Percentiles rank a stretch among this genome's conserved stretches.
Conservation (phyloP, 2,329 filamentous ascomycete genomes). For the Alternaria incomplexa region DNA sequence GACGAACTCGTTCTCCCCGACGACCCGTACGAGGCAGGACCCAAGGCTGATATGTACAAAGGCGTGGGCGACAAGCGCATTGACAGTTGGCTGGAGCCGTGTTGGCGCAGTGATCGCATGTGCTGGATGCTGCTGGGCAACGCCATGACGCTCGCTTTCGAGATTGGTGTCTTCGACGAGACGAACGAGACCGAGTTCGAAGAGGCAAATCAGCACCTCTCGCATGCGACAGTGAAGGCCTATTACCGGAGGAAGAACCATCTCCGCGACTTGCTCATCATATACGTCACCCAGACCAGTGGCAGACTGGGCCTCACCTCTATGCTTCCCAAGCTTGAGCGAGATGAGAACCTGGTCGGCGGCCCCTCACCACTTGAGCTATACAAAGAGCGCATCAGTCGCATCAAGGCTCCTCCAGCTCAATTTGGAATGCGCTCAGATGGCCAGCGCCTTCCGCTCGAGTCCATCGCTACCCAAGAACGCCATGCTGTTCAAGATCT, state of each 20-base stretch:
- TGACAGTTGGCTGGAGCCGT: constrained; percentile 95
- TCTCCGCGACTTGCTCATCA: constrained; percentile 83
- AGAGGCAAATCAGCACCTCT: constrained; percentile 47
- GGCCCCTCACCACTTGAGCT: constrained; percentile 41
- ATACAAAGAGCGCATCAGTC: constrained; percentile 45
- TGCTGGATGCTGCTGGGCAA: constrained; percentile 97
- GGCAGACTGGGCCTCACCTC: constrained; percentile 91
- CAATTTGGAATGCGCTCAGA: constrained; percentile 45
- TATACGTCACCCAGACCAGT: constrained; percentile 93
- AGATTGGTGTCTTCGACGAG: constrained; percentile 93
- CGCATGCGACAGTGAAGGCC: constrained; percentile 68
- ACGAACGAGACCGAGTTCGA: constrained; percentile 72
- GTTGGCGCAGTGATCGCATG: constrained; percentile 90
- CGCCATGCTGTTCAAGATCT: constrained; percentile 57
- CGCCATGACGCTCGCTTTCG: constrained; percentile 86
- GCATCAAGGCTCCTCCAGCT: constrained; percentile 44
- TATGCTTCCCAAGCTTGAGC: constrained; percentile 72
- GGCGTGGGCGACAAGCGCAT: constrained; percentile 83
- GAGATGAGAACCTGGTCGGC: constrained; percentile 31
- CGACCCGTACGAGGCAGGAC: constrained; percentile 62
- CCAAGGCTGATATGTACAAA: constrained; percentile 50
- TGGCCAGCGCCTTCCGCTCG: constrained; percentile 43
- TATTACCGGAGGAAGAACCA: constrained; percentile 80
- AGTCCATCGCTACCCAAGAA: constrained; percentile 45
- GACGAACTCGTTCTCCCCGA: constrained; percentile 71